Evolutionary conservation across 768 basidiomycete genomes (phyloP).

Genomic region (Pisolithus orientalis): DNA sequence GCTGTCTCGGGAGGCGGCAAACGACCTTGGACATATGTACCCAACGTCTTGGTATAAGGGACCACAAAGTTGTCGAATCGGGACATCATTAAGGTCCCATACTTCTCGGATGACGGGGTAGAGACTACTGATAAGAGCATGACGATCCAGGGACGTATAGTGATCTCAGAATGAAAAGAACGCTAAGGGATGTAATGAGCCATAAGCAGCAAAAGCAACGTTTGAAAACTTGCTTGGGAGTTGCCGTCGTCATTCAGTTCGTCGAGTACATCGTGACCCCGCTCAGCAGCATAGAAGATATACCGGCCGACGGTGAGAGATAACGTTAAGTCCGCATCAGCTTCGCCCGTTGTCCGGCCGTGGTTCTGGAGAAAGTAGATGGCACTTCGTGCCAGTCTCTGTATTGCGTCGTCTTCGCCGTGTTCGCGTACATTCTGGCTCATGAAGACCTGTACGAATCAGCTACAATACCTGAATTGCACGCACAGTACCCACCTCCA

Average conservation of each 20-base stretch:
- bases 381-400: conserved; percentile 43
- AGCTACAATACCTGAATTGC: neutral
- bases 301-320: conserved; percentile 48
- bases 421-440: conserved; percentile 16
- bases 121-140: conserved; percentile 49
- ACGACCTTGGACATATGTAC: conserved; percentile 33
- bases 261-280: conserved; percentile 37
- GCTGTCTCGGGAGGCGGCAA: conserved; percentile 35
- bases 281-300: conserved; percentile 41
- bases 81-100: conserved; percentile 37
- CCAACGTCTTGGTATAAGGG: conserved; percentile 42
- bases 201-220: neutral
- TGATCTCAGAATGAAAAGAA: conserved; percentile 27
- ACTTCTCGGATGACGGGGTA: conserved; percentile 19
- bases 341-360: conserved; percentile 37
- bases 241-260: conserved; percentile 29
- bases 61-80: conserved; percentile 46
- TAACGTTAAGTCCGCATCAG: conserved; percentile 48
- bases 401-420: conserved; percentile 9
- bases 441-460: conserved; percentile 13
- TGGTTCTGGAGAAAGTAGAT: conserved; percentile 49
- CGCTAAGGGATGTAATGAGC: conserved; percentile 23
- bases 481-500: conserved; percentile 40
- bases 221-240: conserved; percentile 21
- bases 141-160: conserved; percentile 61